Evolutionary conservation across 495 filamentous ascomycete genomes (phyloP).

Genomic region (Venustampulla echinocandica): DNA sequence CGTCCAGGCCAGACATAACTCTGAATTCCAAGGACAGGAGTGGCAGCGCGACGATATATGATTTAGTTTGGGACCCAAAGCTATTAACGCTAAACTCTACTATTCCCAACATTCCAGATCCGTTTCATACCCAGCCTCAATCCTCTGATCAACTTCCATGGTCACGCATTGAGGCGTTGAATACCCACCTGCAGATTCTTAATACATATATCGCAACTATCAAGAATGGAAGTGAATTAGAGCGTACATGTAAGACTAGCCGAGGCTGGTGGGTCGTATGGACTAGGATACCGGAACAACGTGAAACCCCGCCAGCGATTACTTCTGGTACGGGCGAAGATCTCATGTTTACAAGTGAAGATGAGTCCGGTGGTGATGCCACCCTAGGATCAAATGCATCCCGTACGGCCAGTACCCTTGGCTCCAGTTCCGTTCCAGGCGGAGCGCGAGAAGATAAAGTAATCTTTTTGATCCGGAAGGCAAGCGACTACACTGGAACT

Average conservation of each 20-base stretch:
- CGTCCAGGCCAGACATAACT: conserved; percentile 33
- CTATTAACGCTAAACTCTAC: conserved; percentile 71
- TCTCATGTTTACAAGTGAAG: conserved; percentile 8
- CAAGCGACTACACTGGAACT: conserved; percentile 52
- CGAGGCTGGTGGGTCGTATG: conserved; percentile 97
- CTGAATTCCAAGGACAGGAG: conserved; percentile 16
- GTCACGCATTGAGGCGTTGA: conserved; percentile 84
- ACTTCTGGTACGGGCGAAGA: conserved; percentile 6
- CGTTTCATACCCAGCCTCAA: conserved; percentile 23
- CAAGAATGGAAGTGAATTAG: conserved; percentile 50
- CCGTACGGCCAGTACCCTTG: conserved; percentile 7
- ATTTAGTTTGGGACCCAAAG: conserved; percentile 77
- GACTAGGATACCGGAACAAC: conserved; percentile 55
- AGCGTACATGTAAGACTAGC: conserved; percentile 84
- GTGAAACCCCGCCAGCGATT: conserved; percentile 8
- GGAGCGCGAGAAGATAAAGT: conserved; percentile 44
- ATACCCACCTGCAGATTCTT: conserved; percentile 79
- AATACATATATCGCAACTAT: conserved; percentile 61
- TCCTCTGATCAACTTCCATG: conserved; percentile 31
- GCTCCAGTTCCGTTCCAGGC: conserved; percentile 12
- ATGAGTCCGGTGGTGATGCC: not conserved
- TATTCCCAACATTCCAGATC: conserved; percentile 83
- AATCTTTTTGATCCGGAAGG: conserved; percentile 70
- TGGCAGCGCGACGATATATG: conserved; percentile 51
- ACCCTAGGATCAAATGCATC: not conserved